phyloP scores from a whole-genome alignment of 1,284 basidiomycete genomes.

The Thecaphora frezii region DNA sequence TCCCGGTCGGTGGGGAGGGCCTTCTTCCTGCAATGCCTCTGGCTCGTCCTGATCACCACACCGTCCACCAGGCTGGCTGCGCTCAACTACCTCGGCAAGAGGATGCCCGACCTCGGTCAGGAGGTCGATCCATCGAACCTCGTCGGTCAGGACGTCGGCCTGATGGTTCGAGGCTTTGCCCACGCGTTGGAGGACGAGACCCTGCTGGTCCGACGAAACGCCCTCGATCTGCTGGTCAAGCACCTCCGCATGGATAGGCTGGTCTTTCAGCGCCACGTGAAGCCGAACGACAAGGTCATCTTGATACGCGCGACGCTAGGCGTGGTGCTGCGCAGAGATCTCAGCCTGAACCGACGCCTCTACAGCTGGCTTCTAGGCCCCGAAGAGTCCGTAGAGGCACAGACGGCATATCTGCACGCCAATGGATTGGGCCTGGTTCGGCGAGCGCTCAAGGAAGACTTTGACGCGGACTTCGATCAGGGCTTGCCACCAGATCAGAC shows the following conservation, averaged over 20 bases:
- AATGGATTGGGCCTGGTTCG: conserved; percentile 35
- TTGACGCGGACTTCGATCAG: conserved; percentile 6
- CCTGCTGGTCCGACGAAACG: conserved; percentile 63
- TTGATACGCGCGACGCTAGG: conserved; percentile 46
- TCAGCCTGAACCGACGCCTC: conserved; percentile 87
- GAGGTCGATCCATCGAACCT: conserved; percentile 19
- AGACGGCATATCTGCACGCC: conserved; percentile 34
- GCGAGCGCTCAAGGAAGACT: conserved; percentile 31
- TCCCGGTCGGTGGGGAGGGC: conserved; percentile 70
- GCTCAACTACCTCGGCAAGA: conserved; percentile 79
- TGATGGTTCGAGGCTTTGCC: conserved; percentile 88
- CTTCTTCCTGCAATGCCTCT: conserved; percentile 93
- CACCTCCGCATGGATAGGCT: conserved; percentile 40
- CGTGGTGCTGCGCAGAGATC: conserved; percentile 74
- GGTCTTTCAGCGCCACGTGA: conserved; percentile 22
- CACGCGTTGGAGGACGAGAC: conserved; percentile 80
- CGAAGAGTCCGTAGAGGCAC: conserved; percentile 68
- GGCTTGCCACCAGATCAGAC: conserved; percentile 66
- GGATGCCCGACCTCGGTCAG: conserved; percentile 65
- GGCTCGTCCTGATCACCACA: conserved; percentile 89
- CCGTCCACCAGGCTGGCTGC: conserved; percentile 81
- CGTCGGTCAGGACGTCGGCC: conserved; percentile 75
- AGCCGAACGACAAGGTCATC: conserved; percentile 28
- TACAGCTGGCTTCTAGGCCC: conserved; percentile 87
- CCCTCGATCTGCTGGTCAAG: conserved; percentile 49